Conservation (phyloP, 345 rosid species). For the Brassica nigra region DNA sequence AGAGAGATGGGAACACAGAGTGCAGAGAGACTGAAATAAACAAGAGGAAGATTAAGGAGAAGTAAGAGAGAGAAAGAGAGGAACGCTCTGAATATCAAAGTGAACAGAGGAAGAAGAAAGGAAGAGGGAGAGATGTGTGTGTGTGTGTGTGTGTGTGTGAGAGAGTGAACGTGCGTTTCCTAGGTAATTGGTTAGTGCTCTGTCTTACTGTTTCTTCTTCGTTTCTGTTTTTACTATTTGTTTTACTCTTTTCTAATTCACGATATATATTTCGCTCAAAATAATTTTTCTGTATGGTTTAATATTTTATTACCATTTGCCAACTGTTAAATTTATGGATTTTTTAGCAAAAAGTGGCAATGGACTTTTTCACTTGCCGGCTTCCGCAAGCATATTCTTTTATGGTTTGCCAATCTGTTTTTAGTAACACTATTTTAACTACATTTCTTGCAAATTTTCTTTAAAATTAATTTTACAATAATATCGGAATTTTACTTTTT, state of each 20-base stretch:
- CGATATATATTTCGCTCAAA: background rate
- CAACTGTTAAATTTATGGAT: background rate
- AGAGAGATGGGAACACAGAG: constrained; percentile 3
- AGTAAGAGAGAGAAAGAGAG: constrained; percentile 9
- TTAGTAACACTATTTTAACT: background rate
- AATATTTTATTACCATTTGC: background rate
- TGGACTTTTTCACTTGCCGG: constrained; percentile 5
- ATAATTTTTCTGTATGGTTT: background rate
- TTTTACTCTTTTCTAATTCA: background rate
- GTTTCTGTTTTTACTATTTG: background rate
- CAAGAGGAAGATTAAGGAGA: background rate
- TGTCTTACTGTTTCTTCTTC: constrained; percentile 40
- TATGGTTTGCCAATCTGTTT: background rate
- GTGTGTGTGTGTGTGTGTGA: constrained; percentile 23
- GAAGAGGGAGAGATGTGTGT: constrained; percentile 8
- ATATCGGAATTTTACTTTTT: background rate
- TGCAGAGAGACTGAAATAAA: background rate
- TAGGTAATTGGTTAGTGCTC: constrained; percentile 43
- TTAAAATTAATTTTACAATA: background rate
- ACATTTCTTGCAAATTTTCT: background rate
- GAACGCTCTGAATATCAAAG: constrained; percentile 3
- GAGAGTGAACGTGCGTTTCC: constrained; percentile 47
- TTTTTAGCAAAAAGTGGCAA: background rate
- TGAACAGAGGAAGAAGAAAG: constrained; percentile 14
- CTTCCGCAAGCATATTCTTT: background rate